Evolutionary conservation across 2,329 filamentous ascomycete species (phyloP).

Genomic region (Juglanconis juglandina): DNA sequence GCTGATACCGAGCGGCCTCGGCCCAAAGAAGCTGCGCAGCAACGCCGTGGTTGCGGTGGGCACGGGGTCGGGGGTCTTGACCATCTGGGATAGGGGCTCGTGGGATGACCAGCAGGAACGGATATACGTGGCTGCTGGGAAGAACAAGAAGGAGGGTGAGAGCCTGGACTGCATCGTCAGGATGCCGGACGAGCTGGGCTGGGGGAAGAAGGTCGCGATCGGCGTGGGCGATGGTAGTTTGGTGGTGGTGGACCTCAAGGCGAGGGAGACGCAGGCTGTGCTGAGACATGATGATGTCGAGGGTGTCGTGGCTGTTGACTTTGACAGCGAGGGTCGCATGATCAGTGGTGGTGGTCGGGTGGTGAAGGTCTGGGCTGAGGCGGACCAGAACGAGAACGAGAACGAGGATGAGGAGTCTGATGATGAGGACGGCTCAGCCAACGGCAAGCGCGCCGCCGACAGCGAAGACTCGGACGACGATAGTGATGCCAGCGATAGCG

Average conservation of each 20-base stretch:
- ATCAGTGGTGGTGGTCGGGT: slow-evolving; percentile 83
- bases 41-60: slow-evolving; percentile 77
- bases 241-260: slow-evolving; percentile 70
- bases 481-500: slow-evolving; percentile 47
- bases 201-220: slow-evolving; percentile 70
- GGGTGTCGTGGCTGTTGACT: slow-evolving; percentile 74
- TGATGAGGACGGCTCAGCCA: slow-evolving; percentile 40
- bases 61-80: slow-evolving; percentile 74
- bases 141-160: slow-evolving; percentile 57
- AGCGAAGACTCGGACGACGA: slow-evolving; percentile 43
- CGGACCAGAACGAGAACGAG: slow-evolving; percentile 43
- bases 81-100: slow-evolving; percentile 87
- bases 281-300: slow-evolving; percentile 82
- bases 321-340: slow-evolving; percentile 81
- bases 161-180: slow-evolving; percentile 75
- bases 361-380: slow-evolving; percentile 86
- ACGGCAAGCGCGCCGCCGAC: slow-evolving; percentile 45
- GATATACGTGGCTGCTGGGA: slow-evolving; percentile 68
- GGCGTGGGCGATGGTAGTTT: slow-evolving; percentile 79
- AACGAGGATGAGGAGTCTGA: slow-evolving; percentile 49
- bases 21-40: slow-evolving; percentile 60
- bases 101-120: slow-evolving; percentile 96
- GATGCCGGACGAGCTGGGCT: slow-evolving; percentile 66
- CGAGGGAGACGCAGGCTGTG: slow-evolving; percentile 67
- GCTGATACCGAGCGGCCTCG: slow-evolving; percentile 69